phyloP scores from a whole-genome alignment of 176 grass and related monocot genomes.

The Puya raimondii region DNA sequence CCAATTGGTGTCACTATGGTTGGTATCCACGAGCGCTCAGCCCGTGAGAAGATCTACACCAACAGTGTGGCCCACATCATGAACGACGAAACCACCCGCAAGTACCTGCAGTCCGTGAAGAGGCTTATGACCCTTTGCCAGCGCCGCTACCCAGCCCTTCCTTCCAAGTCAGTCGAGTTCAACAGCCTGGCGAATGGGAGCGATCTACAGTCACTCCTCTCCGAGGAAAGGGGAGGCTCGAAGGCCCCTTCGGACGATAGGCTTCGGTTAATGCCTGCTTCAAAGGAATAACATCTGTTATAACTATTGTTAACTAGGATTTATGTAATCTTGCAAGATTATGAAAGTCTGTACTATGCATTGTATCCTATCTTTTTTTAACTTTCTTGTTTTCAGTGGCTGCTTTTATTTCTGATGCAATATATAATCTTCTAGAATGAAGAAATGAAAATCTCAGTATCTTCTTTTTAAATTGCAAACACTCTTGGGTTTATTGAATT shows the following conservation, averaged over 20 bases:
- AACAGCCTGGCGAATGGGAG: slow-evolving; percentile 92
- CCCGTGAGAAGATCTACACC: slow-evolving; percentile 77
- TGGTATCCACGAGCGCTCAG: slow-evolving; percentile 85
- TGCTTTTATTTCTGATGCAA: too few relatives aligned
- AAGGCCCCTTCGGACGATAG: slow-evolving; percentile 31
- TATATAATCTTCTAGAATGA: too few relatives aligned
- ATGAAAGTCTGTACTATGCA: background rate
- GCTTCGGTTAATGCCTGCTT: slow-evolving; percentile 45
- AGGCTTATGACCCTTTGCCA: slow-evolving; percentile 85
- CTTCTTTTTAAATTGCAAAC: too few relatives aligned
- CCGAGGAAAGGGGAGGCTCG: slow-evolving; percentile 26
- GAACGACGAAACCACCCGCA: slow-evolving; percentile 89
- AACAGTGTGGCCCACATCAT: slow-evolving; percentile 89
- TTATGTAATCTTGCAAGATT: background rate
- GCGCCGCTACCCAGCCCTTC: slow-evolving; percentile 56
- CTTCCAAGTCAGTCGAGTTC: slow-evolving; percentile 89
- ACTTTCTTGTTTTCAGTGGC: background rate
- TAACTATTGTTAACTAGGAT: slow-evolving; percentile 11
- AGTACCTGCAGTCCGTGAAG: slow-evolving; percentile 85
- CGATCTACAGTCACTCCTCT: slow-evolving; percentile 69
- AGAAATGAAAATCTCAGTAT: too few relatives aligned
- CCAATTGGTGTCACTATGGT: slow-evolving; percentile 98
- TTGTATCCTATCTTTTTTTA: too few relatives aligned
- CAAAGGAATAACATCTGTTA: slow-evolving; percentile 30
- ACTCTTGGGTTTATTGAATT: too few relatives aligned